A percentile compares a stretch with the other conserved stretches of the same genome.
Conservation (phyloP, 257 asterid species). For the Scutellaria baicalensis region DNA sequence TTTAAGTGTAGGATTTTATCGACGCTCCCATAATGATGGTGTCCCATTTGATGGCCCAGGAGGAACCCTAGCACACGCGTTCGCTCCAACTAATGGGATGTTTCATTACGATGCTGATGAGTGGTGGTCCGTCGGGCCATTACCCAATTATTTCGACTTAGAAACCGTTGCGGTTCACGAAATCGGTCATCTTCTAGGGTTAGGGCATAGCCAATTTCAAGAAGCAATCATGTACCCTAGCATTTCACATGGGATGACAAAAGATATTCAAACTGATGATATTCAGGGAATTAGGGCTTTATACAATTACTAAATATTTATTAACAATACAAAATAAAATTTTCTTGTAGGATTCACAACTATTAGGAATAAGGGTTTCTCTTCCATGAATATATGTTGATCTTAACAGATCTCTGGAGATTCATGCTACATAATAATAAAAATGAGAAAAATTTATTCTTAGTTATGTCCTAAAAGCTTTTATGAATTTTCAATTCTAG, state of each 20-base stretch:
- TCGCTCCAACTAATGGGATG: constrained; percentile 20
- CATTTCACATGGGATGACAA: background rate
- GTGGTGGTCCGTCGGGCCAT: constrained; percentile 1
- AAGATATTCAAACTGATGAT: constrained; percentile 5
- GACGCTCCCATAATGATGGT: constrained; percentile 19
- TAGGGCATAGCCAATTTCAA: background rate
- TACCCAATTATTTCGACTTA: background rate
- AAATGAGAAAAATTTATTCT: no score
- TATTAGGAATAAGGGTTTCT: background rate
- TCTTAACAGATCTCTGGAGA: no score
- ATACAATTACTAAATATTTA: background rate
- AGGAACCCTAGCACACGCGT: constrained; percentile 29
- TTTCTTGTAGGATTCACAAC: background rate
- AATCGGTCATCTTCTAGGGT: constrained; percentile 13
- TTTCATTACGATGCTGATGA: constrained; percentile 25
- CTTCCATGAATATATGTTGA: no score
- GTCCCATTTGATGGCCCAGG: constrained; percentile 29
- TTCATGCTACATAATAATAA: no score
- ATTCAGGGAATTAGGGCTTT: background rate
- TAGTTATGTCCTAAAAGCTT: no score
- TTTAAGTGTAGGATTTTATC: constrained; percentile 16
- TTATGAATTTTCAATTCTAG: no score
- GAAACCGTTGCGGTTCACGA: constrained; percentile 9
- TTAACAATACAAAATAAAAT: background rate
- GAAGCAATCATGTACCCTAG: constrained; percentile 2